These are phyloP conservation scores for Botryobasidium botryosum DNA, from an alignment of 768 basidiomycete genomes.

Conservation along the genomic window DNA sequence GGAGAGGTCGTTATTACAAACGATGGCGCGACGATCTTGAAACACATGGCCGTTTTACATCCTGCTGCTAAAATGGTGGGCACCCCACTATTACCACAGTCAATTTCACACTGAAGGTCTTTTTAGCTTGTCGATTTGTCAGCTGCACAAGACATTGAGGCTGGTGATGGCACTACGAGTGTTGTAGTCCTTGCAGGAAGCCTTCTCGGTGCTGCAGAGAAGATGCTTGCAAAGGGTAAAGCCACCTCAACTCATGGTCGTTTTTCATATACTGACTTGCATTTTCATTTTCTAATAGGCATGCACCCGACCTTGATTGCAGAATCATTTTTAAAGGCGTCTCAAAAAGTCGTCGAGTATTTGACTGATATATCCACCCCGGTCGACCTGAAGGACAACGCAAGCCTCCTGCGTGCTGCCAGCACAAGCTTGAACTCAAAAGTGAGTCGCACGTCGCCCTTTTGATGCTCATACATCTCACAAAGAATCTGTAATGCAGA, in stretches of 20 bases:
- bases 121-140: constrained; percentile 87
- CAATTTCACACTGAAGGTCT: constrained; percentile 1
- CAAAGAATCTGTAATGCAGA: constrained; percentile 30
- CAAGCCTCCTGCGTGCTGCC: constrained; percentile 75
- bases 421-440: constrained; percentile 95
- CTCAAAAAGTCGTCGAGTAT: constrained; percentile 84
- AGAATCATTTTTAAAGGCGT: constrained; percentile 86
- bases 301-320: constrained; percentile 97
- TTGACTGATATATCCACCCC: constrained; percentile 84
- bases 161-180: constrained; percentile 94
- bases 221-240: constrained; percentile 77
- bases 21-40: constrained; percentile 95
- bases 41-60: constrained; percentile 88
- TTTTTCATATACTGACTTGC: not conserved
- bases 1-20: constrained; percentile 98
- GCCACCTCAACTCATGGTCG: no score
- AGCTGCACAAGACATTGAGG: constrained; percentile 94
- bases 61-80: constrained; percentile 95
- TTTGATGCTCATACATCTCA: constrained; percentile 1
- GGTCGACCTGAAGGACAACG: constrained; percentile 76
- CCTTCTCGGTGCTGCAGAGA: constrained; percentile 86
- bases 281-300: constrained; percentile 17
- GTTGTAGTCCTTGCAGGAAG: constrained; percentile 95
- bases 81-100: constrained; percentile 5
- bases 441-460: constrained; percentile 26